phyloP scores from a whole-genome alignment of 2,329 filamentous ascomycete species.

The Colletotrichum sidae region DNA sequence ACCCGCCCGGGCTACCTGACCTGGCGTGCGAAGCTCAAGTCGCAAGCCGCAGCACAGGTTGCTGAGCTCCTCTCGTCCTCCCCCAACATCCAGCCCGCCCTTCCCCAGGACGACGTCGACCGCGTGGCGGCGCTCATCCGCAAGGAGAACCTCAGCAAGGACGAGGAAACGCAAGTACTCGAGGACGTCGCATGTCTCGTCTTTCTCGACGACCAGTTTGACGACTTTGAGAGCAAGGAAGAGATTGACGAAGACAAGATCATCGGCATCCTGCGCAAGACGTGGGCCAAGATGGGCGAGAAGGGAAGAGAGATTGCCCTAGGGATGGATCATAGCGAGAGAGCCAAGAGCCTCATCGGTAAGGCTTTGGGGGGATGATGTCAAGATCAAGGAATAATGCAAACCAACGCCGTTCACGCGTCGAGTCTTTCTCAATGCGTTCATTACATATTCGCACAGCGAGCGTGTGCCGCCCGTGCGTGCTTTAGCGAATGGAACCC shows the following conservation, averaged over 20 bases:
- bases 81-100: slow-evolving; percentile 49
- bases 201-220: slow-evolving; percentile 89
- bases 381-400: neutral
- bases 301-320: slow-evolving; percentile 73
- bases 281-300: slow-evolving; percentile 80
- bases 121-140: slow-evolving; percentile 78
- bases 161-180: slow-evolving; percentile 76
- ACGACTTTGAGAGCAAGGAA: slow-evolving; percentile 77
- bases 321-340: slow-evolving; percentile 72
- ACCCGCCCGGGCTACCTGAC: slow-evolving; percentile 80
- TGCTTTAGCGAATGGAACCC: slow-evolving; percentile 21
- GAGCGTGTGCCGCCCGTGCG: slow-evolving; percentile 16
- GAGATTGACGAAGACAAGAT: slow-evolving; percentile 82
- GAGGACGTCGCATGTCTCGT: slow-evolving; percentile 91
- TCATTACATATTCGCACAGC: no score
- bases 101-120: slow-evolving; percentile 63
- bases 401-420: no score
- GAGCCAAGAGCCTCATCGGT: slow-evolving; percentile 69
- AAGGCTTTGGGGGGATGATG: slow-evolving; percentile 63
- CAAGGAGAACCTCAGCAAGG: slow-evolving; percentile 77
- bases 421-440: no score
- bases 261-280: slow-evolving; percentile 76
- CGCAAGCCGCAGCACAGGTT: slow-evolving; percentile 67
- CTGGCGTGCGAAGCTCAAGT: slow-evolving; percentile 82
- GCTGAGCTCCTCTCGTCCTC: slow-evolving; percentile 65